Evolutionary conservation across 805 yeast species (phyloP), one percentile per base, ranked within the genome.

Genomic region (Komagataella kurtzmanii): DNA sequence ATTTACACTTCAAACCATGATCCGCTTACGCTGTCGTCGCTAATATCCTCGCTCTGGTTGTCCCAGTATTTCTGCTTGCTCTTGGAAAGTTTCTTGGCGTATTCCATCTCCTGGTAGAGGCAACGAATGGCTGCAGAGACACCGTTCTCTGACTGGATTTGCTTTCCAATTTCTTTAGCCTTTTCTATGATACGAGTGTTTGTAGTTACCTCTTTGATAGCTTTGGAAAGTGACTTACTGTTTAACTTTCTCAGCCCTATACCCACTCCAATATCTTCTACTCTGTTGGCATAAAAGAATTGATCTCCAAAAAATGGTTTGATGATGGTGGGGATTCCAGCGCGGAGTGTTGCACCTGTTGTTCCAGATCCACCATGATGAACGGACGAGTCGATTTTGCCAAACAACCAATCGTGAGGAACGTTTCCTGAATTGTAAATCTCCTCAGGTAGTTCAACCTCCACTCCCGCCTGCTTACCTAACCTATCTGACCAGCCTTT

Each of bases 321-420:
- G 58, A 91, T 80, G 40, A 91, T 76, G 0, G 96, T 88, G 1
- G 98, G 97, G 36, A 85, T 65, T 0, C 98, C 98, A 12, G 86
- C 84, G 55, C 90, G 72, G 51, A 91, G 64, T 2, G 95, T 77
- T 0, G 97, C 96, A 6, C 98, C 98, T 0, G 97, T 91, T 0
- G 97, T 88, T 1, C 98, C 98, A 0, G 96, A 84, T 0, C 98
- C 98, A 45, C 98, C 98, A 63, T 91, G 98, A 63, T 91, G 98
- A 3, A 91, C 97, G 0, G 96, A 96, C 0, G 91, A 97, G 66
- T 91, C 96, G 47, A 91, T 71, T 54, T 79, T 80, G 0, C 91
- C 85, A 66, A 91, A 91, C 44, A 91, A 69, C 98, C 98, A 91
- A 62, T 89, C 96, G 63, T 91, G 98, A 0, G 97, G 96, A 12